Evolutionary conservation across 179 eudicot species (phyloP), one percentile per base, ranked within the genome.

Genomic region (Spinacia oleracea): DNA sequence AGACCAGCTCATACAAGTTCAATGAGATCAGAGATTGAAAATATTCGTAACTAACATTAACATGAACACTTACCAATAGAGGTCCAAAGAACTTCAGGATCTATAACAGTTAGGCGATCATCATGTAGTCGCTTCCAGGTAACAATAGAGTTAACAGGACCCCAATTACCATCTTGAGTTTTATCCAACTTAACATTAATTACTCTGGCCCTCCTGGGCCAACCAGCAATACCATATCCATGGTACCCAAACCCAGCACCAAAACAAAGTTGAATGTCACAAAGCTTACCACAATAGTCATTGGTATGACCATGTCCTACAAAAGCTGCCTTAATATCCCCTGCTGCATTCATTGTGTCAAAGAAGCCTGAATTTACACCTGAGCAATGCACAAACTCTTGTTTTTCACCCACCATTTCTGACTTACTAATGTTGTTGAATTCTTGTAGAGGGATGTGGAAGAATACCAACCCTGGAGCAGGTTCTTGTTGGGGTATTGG

Each of bases 201-300:
- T 76, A 90, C 80, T 76, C 94, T 86, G 0, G 92, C 86, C 70
- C 94, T 83, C 75, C 92, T 84, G 8, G 86, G 50, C 94, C 94
- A 90, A 25, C 94, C 94, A 56, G 89, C 89, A 71, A 83, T 81
- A 38, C 94, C 94, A 73, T 90, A 90, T 10, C 91, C 94, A 84
- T 90, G 92, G 76, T 90, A 90, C 3, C 94, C 94, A 38, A 89
- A 86, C 15, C 92, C 94, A 12, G 91, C 94, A 75, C 83, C 89
- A 78, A 86, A 90, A 56, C 94, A 90, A 21, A 90, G 88, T 72
- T 90, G 78, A 27, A 90, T 89, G 62, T 87, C 89, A 51, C 75
- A 81, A n/a, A 89, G 79, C 80, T 89, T 79, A 5, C 93, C 93
- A 81, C 93, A 90, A 68, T 88, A 90, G 81, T 90, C 93, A 55